Evolutionary conservation across 1,284 basidiomycete genomes (phyloP), one percentile per base, ranked within the genome.

Genomic region (Bondarzewia mesenterica): DNA sequence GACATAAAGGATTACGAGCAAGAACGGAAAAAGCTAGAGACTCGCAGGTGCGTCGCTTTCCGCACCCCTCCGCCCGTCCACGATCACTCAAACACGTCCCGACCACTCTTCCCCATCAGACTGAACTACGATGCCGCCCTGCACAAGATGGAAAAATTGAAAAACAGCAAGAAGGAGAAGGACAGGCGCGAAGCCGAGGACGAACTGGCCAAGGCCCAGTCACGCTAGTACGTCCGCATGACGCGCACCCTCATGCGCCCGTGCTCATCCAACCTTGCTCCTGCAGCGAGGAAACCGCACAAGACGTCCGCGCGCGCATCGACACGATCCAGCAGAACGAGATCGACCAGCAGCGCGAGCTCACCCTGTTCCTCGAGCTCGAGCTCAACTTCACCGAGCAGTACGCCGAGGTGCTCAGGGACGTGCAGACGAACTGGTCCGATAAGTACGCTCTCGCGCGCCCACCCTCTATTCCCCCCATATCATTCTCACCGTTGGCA

Each of bases 1-100:
- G 80, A 85, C 39, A 78, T 89, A 60, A 83, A 79, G 58, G 85
- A 86, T 49, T 89, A 84, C 50, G 80, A 86, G 45, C 59, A 66
- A 10, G 72, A 82, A 54, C 72, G 77, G 51, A 89, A 87, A 74
- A 88, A 91, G 62, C 67, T 93, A 20, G 90, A 93, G 54, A 89
- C 84, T 46, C 70, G 88, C 57, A 72, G 87, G 88, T 86, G 50
- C 56, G 40, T 41, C 21, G n/a, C 21, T 40, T 18, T 40, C 38
- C 21, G 6, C 3, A 8, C 16, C 38, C 10, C 10, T 22, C 3
- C 38, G 10, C 10, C 7, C 38, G 16, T n/a, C n/a, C n/a, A n/a
- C n/a, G n/a, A n/a, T n/a, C n/a, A n/a, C n/a, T n/a, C n/a, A n/a
- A 7, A 5, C 10, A 22, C 38, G 10, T 8, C 38, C 14, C 20